Conservation (phyloP, 2,329 filamentous ascomycete genomes). For the Microdochium nivale region DNA sequence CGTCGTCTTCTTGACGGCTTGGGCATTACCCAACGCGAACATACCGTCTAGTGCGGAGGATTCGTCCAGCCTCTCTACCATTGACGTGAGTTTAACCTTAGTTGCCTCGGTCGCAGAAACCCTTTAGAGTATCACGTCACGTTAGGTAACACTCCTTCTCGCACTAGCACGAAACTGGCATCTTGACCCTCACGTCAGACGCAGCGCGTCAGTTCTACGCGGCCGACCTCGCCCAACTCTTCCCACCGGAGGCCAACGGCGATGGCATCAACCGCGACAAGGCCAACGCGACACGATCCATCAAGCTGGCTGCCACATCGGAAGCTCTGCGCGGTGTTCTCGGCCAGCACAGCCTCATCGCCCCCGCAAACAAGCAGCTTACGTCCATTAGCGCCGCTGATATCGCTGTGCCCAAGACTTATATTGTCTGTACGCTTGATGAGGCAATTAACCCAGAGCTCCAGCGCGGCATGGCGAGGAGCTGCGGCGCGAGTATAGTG, state of each 20-base stretch:
- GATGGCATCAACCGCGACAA: background rate
- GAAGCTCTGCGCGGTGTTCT: constrained; percentile 1
- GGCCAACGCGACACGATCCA: background rate
- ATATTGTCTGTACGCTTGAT: constrained; percentile 16
- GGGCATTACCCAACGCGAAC: too few species aligned
- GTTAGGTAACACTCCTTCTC: constrained; percentile 3
- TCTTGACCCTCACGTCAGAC: background rate
- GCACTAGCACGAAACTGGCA: background rate
- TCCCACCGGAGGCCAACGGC: too few species aligned
- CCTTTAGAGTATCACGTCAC: too few species aligned
- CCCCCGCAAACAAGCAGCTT: constrained; percentile 7
- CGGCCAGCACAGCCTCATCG: constrained; percentile 6
- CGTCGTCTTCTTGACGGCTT: constrained; percentile 17
- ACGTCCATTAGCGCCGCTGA: constrained; percentile 12
- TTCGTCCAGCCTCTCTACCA: too few species aligned
- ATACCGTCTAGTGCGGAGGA: too few species aligned
- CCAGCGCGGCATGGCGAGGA: constrained; percentile 12
- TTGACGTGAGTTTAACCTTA: too few species aligned
- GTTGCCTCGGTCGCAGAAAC: too few species aligned
- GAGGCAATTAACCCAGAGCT: constrained; percentile 7
- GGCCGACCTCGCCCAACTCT: background rate
- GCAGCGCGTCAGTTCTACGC: background rate
- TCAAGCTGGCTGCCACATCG: too few species aligned
- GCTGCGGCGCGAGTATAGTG: constrained; percentile 6
- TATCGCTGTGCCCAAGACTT: constrained; percentile 13